Percentiles rank a stretch among this genome's conserved stretches.
phyloP scores from a whole-genome alignment of 2,329 filamentous ascomycete genomes.

The Teratosphaeria viscida region DNA sequence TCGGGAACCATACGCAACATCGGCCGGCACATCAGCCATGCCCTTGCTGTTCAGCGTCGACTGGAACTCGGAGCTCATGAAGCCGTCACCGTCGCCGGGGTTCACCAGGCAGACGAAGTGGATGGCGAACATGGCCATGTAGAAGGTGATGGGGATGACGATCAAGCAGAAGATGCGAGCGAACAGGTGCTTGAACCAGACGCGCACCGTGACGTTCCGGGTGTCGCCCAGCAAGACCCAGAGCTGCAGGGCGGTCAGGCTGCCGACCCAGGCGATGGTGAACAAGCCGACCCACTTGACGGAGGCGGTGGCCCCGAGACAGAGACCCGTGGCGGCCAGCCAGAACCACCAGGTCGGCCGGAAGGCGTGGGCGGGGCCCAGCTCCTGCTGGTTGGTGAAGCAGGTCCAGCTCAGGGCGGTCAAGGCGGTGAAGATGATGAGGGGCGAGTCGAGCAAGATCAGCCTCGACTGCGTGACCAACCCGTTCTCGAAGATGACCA shows the following conservation, averaged over 20 bases:
- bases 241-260: constrained; percentile 79
- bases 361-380: constrained; percentile 81
- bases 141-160: constrained; percentile 77
- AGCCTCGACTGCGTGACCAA: constrained; percentile 88
- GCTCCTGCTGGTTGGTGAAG: constrained; percentile 95
- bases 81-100: constrained; percentile 93
- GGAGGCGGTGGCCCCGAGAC: constrained; percentile 79
- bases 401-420: constrained; percentile 83
- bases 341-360: constrained; percentile 95
- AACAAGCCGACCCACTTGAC: constrained; percentile 99
- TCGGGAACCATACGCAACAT: constrained; percentile 80
- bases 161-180: constrained; percentile 86
- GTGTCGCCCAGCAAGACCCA: constrained; percentile 90
- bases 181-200: constrained; percentile 90
- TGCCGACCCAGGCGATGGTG: constrained; percentile 96
- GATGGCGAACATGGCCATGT: constrained; percentile 94
- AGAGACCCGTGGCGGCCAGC: constrained; percentile 76
- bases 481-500: constrained; percentile 95
- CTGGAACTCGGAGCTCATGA: constrained; percentile 99
- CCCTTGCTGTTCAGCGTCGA: constrained; percentile 91
- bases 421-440: constrained; percentile 86
- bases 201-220: constrained; percentile 68
- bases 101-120: constrained; percentile 91
- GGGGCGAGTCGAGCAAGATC: constrained; percentile 89
- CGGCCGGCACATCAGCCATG: constrained; percentile 89